Evolutionary conservation across 2,329 filamentous ascomycete species (phyloP), one percentile per base, ranked within the genome.

Genomic region (Ophiosphaerella korrae): DNA sequence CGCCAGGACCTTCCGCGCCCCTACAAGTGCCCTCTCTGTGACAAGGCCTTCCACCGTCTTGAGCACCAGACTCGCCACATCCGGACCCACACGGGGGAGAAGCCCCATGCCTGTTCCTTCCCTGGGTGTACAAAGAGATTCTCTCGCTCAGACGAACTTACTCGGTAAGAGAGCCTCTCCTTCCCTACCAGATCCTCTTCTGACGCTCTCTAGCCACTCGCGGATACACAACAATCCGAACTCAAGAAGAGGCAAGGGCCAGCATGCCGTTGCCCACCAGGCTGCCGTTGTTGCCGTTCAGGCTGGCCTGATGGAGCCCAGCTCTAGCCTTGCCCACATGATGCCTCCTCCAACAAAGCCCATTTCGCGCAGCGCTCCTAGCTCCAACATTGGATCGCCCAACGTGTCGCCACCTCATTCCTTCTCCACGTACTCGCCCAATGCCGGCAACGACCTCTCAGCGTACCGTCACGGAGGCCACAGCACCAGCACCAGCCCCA

Each of bases 161-260:
- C 94, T 56, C 54, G 63, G 63, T 66, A 63, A 14, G 58, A 47
- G 32, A 13, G 41, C 26, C 16, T 31, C 29, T 11, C 2, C 40
- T 13, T 16, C 16, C 9, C 18, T 31, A 14, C 11, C 9, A 3
- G 11, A 7, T 14, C 11, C n/a, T 21, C 5, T 18, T 12, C 61
- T 66, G 59, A 63, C 47, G 13, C n/a, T 23, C 9, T 34, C 5
- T 48, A 88, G 93, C 55, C 93, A 99, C 78, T 97, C 93, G 73
- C 86, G 93, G 74, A 99, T 99, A 79, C 93, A 99, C 84, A 97
- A 90, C 85, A 99, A 97, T 78, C 93, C 94, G 52, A 97, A 97
- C 82, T 97, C 92, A 50, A 84, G 94, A 71, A 83, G 93, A 70
- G 92, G 91, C 61, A 95, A 96, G 82, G 96, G 96, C 81, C 85